Percentiles rank a stretch among this genome's conserved stretches.
phyloP scores from a whole-genome alignment of 1,139 yeast species.

The Scheffersomyces stambukii region DNA sequence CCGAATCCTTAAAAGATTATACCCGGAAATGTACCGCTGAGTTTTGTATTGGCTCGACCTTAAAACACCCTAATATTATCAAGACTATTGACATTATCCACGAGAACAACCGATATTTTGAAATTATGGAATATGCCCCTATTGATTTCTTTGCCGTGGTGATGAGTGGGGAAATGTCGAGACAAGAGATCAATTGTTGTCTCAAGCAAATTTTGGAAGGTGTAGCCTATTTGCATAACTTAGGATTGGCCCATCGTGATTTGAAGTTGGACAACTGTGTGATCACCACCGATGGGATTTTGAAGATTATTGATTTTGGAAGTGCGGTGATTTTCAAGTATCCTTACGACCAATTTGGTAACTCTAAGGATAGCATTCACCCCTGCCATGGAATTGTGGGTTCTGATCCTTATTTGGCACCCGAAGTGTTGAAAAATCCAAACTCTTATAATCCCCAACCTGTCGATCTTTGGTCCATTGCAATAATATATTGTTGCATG shows the following conservation, averaged over 20 bases:
- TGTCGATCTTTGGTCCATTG: slow-evolving; percentile 94
- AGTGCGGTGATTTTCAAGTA: slow-evolving; percentile 92
- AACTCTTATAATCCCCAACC: slow-evolving; percentile 84
- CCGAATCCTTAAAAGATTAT: slow-evolving; percentile 85
- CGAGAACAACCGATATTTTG: slow-evolving; percentile 82
- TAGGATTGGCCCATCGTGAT: slow-evolving; percentile 95
- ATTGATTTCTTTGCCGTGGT: slow-evolving; percentile 95
- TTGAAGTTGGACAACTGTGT: slow-evolving; percentile 94
- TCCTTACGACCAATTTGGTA: slow-evolving; percentile 65
- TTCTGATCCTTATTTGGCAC: slow-evolving; percentile 96
- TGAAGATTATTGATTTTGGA: slow-evolving; percentile 93
- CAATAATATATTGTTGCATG: slow-evolving; percentile 95
- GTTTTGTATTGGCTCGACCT: slow-evolving; percentile 93
- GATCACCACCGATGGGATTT: slow-evolving; percentile 76
- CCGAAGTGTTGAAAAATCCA: slow-evolving; percentile 77
- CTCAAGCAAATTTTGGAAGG: slow-evolving; percentile 85
- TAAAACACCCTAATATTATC: slow-evolving; percentile 90
- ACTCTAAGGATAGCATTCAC: slow-evolving; percentile 55
- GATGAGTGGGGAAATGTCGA: slow-evolving; percentile 91
- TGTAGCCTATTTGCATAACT: slow-evolving; percentile 73
- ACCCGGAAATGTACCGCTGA: slow-evolving; percentile 96
- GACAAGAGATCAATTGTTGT: slow-evolving; percentile 83
- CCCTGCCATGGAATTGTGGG: slow-evolving; percentile 94
- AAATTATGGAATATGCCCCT: slow-evolving; percentile 97
- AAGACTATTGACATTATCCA: slow-evolving; percentile 90